Base-by-base conservation (phyloP, 306 rosid genomes). In the Cucumis melo region DNA sequence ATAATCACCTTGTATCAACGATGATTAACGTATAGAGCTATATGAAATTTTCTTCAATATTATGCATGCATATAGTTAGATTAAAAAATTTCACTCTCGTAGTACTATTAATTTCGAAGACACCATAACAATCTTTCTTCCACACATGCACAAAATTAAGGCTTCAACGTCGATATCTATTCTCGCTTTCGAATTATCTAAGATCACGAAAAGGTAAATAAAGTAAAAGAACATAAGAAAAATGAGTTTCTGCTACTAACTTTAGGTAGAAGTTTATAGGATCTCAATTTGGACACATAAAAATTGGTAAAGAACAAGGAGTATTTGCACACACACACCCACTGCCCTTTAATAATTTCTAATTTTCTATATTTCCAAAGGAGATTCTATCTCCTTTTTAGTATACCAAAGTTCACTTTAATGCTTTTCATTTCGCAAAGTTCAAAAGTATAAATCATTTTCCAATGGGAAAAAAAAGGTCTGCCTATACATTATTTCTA, bases 401-500 rank as follows among this genome's bases (percentile, higher is more conserved):
- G 34, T 10, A 66, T 42, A 39, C 74, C 74, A 67, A 67, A 39
- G 32, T 20, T 7, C 10, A 5, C 55, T 67, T 67, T 67, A 67
- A 41, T 3, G 44, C 53, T 42, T 67, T 63, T 65, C 12, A 8
- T 39, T 66, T 42, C 34, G 41, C 23, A 67, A 67, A n/a, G n/a
- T 67, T 67, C 72, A 64, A 64, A 64, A 64, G 72, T 19, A 64
- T 38, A 17, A 64, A 64, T 64, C 72, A 64, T 64, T 64, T 36
- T 10, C 27, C 0, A 36, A 64, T 8, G 1, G 5, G 15, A 60
- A 61, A 29, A 32, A 32, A 59, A 59, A 24, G 34, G 9, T 59
- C 2, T 13, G 6, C 1, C 65, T 24, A 60, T 12, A 60, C 6
- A 23, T 58, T 24, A 20, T 55, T 57, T 57, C 13, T 61, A 64